Conservation (phyloP, 306 rosid genomes). For the Gastrolobium bilobum region DNA sequence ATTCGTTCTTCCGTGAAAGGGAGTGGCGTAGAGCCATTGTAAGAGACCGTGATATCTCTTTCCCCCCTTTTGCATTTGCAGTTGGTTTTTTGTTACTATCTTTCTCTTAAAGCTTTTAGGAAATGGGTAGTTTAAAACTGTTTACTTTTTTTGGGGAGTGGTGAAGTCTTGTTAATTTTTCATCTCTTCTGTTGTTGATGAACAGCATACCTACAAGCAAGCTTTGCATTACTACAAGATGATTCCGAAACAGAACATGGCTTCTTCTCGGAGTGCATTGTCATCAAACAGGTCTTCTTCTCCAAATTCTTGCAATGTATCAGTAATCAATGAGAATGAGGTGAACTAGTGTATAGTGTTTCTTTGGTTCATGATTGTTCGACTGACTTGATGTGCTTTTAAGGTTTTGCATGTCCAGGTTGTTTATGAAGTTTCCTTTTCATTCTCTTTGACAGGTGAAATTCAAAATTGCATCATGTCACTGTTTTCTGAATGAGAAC, state of each 20-base stretch:
- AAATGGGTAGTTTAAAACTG: slow-evolving; percentile 30
- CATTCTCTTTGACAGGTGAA: slow-evolving; percentile 73
- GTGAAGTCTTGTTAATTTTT: slow-evolving; percentile 7
- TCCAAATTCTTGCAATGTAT: slow-evolving; percentile 79
- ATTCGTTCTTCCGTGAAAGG: slow-evolving; percentile 78
- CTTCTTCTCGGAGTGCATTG: slow-evolving; percentile 74
- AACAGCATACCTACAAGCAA: slow-evolving; percentile 90
- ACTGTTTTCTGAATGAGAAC: slow-evolving; percentile 75
- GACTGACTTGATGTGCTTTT: slow-evolving; percentile 29
- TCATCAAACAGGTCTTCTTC: slow-evolving; percentile 85
- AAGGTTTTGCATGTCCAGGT: slow-evolving; percentile 6
- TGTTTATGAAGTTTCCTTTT: slow-evolving; percentile 40
- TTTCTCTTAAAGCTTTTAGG: slow-evolving; percentile 5
- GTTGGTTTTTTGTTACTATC: slow-evolving; percentile 22
- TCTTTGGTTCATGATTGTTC: slow-evolving; percentile 30
- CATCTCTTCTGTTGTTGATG: slow-evolving; percentile 41
- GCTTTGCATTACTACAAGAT: slow-evolving; percentile 87
- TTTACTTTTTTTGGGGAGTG: slow-evolving; percentile 4
- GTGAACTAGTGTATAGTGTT: slow-evolving; percentile 54
- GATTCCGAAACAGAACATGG: slow-evolving; percentile 71
- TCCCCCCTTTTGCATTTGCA: slow-evolving; percentile 24
- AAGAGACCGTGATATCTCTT: slow-evolving; percentile 45
- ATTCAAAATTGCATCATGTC: slow-evolving; percentile 93
- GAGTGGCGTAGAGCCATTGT: slow-evolving; percentile 95
- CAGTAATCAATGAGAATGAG: slow-evolving; percentile 92